Evolutionary conservation across 768 basidiomycete genomes (phyloP).

Genomic region (Termitomyces sp.): DNA sequence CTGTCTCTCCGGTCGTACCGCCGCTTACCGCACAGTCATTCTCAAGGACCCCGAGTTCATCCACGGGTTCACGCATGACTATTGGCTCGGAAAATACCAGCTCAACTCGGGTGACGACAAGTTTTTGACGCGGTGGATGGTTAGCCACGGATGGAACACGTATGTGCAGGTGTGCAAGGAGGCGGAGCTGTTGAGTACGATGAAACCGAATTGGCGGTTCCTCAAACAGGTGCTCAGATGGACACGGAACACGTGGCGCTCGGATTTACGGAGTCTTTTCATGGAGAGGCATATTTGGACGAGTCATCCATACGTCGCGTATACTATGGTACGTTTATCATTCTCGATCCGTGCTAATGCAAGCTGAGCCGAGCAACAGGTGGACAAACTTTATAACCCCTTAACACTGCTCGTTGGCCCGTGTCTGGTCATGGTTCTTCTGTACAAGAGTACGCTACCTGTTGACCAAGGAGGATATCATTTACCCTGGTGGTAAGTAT

Average conservation of each 20-base stretch:
- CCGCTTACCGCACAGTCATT: conserved; percentile 91
- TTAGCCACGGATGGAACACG: conserved; percentile 93
- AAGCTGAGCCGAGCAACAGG: conserved; percentile 35
- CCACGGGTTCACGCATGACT: conserved; percentile 91
- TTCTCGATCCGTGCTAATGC: conserved; percentile 26
- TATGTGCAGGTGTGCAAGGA: conserved; percentile 87
- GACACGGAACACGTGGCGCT: conserved; percentile 95
- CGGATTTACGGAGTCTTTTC: conserved; percentile 84
- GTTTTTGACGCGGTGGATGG: conserved; percentile 96
- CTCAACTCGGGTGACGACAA: conserved; percentile 94
- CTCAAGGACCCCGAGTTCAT: conserved; percentile 93
- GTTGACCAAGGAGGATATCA: conserved; percentile 72
- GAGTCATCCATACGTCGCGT: conserved; percentile 86
- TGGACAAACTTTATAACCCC: conserved; percentile 84
- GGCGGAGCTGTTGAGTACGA: conserved; percentile 84
- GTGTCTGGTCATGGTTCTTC: conserved; percentile 68
- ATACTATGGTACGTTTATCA: conserved; percentile 78
- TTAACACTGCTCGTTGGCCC: conserved; percentile 86
- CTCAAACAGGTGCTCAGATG: conserved; percentile 91
- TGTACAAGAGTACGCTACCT: conserved; percentile 77
- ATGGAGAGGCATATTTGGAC: conserved; percentile 89
- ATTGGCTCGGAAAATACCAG: conserved; percentile 92
- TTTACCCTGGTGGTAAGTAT: conserved; percentile 75
- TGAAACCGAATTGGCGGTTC: conserved; percentile 97
- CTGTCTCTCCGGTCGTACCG: conserved; percentile 90